A percentile compares a stretch with the other conserved stretches of the same genome.
phyloP scores from a whole-genome alignment of 2,329 filamentous ascomycete species.

The Ophiostoma pallidulum region DNA sequence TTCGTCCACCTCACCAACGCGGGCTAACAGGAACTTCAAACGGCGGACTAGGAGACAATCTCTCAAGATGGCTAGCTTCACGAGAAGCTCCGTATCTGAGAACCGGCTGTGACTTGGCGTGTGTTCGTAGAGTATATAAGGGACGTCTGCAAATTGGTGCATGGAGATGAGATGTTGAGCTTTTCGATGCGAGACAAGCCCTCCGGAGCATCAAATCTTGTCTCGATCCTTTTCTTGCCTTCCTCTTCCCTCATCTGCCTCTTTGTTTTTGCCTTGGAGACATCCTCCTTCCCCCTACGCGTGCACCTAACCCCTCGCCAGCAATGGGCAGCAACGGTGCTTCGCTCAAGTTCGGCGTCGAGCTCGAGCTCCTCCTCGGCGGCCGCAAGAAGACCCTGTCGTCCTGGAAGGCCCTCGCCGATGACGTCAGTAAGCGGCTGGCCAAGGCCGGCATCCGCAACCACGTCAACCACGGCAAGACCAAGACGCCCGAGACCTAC shows the following conservation, averaged over 20 bases:
- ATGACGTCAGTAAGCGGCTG: slow-evolving; percentile 26
- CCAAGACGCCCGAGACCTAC: slow-evolving; percentile 25
- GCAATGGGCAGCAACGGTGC: background rate
- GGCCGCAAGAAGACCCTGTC: slow-evolving; percentile 24
- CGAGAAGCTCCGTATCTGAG: too few species aligned
- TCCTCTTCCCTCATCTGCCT: background rate
- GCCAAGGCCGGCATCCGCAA: slow-evolving; percentile 25
- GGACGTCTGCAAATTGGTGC: too few species aligned
- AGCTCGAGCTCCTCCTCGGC: slow-evolving; percentile 29
- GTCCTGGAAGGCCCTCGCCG: slow-evolving; percentile 26
- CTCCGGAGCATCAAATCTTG: too few species aligned
- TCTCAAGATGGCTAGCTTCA: slow-evolving; percentile 10
- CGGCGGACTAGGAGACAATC: slow-evolving; percentile 7
- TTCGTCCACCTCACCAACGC: background rate
- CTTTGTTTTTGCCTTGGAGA: background rate
- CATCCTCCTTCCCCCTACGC: background rate
- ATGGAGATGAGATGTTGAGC: background rate
- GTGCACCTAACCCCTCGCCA: background rate
- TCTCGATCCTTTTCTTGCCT: too few species aligned
- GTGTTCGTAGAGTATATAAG: background rate
- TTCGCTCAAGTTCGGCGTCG: slow-evolving; percentile 26
- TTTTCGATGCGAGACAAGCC: too few species aligned
- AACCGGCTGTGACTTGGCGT: background rate
- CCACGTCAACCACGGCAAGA: slow-evolving; percentile 24
- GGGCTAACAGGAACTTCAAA: slow-evolving; percentile 9